Conservation (phyloP, 495 filamentous ascomycete species). For the Penicillium manginii region DNA sequence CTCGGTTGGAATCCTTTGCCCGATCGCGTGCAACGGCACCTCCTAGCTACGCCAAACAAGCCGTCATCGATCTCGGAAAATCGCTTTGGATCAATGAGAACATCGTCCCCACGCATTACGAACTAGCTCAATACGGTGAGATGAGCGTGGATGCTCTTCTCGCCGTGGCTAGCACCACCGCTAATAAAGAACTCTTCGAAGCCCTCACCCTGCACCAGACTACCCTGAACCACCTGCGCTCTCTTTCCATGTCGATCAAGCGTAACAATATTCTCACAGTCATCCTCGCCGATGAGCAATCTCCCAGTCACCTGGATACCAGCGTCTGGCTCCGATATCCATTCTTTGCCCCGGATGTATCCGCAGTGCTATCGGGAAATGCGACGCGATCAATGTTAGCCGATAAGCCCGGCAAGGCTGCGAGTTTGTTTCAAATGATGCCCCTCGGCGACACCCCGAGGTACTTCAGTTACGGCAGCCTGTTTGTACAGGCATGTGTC, state of each 20-base stretch:
- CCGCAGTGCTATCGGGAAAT: conserved; percentile 64
- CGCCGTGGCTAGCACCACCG: conserved; percentile 48
- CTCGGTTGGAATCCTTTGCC: conserved; percentile 70
- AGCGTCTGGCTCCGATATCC: conserved; percentile 78
- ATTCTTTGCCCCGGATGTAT: conserved; percentile 66
- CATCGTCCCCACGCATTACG: conserved; percentile 59
- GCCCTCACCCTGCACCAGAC: conserved; percentile 57
- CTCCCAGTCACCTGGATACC: conserved; percentile 68
- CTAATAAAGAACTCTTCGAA: conserved; percentile 50
- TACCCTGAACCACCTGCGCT: conserved; percentile 65
- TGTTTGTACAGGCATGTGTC: conserved; percentile 70
- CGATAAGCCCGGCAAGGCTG: conserved; percentile 37
- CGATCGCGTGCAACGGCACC: conserved; percentile 55
- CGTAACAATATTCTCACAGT: conserved; percentile 74
- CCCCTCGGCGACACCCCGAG: conserved; percentile 71
- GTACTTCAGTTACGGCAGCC: conserved; percentile 73
- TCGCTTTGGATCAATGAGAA: conserved; percentile 77
- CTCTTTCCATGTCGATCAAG: conserved; percentile 79
- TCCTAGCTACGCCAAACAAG: conserved; percentile 54
- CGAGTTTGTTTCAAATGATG: conserved; percentile 65
- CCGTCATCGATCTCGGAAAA: conserved; percentile 80
- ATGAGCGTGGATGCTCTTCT: conserved; percentile 49
- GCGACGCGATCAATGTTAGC: conserved; percentile 53
- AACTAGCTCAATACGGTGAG: conserved; percentile 51
- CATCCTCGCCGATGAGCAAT: conserved; percentile 42